phyloP scores from a whole-genome alignment of 1,284 basidiomycete species.

The Boletellus deceptivus region DNA sequence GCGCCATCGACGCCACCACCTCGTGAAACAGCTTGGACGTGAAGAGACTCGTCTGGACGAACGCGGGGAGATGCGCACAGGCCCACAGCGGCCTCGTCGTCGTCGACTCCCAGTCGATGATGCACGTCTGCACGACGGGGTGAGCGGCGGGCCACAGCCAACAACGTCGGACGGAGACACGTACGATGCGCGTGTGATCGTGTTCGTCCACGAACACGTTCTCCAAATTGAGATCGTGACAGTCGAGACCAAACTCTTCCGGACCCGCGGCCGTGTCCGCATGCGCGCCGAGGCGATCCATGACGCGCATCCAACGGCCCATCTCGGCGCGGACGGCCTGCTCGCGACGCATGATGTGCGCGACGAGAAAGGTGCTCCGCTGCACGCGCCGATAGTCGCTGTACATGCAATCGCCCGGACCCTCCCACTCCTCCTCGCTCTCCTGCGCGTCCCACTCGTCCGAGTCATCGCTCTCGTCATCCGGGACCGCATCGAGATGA shows the following conservation, averaged over 20 bases:
- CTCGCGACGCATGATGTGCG: slow-evolving; percentile 63
- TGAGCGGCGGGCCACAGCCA: background rate
- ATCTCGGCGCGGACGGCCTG: slow-evolving; percentile 64
- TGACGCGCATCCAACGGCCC: slow-evolving; percentile 60
- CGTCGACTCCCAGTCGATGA: slow-evolving; percentile 85
- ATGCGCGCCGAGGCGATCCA: slow-evolving; percentile 51
- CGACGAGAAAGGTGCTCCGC: slow-evolving; percentile 69
- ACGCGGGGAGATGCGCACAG: slow-evolving; percentile 75
- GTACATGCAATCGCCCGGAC: slow-evolving; percentile 71
- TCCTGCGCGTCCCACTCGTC: slow-evolving; percentile 75
- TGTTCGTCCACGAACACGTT: slow-evolving; percentile 75
- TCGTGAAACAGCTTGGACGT: slow-evolving; percentile 66
- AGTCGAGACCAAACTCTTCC: slow-evolving; percentile 71
- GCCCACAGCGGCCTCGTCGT: slow-evolving; percentile 80
- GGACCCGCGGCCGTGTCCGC: slow-evolving; percentile 13
- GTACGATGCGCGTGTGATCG: slow-evolving; percentile 66
- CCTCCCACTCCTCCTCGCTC: slow-evolving; percentile 74
- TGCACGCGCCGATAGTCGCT: slow-evolving; percentile 76
- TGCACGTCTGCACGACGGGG: slow-evolving; percentile 57
- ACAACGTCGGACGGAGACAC: background rate
- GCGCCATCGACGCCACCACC: slow-evolving; percentile 44
- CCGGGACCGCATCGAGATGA: slow-evolving; percentile 58
- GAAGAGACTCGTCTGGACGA: slow-evolving; percentile 72
- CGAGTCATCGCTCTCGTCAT: slow-evolving; percentile 65
- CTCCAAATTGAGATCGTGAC: slow-evolving; percentile 76